Base-by-base conservation (phyloP, 2,329 filamentous ascomycete genomes). In the Penicillium olsonii region DNA sequence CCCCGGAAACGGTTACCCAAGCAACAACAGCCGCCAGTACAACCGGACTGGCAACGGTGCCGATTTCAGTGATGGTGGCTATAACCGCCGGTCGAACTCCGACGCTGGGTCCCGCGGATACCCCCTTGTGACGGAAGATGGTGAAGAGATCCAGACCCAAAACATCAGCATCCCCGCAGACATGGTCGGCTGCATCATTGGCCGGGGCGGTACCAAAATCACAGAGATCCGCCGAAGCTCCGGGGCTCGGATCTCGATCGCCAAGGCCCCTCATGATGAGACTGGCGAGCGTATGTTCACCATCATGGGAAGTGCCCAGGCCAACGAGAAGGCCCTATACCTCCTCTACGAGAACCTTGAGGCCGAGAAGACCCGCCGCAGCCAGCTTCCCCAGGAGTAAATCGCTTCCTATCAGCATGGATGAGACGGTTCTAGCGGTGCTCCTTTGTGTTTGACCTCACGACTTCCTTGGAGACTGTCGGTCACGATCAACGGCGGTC, bases 101-200 rank as follows among this genome's bases (percentile, higher is more conserved):
- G 91, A 96, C 69, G 85, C 87, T 56, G 85, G 84, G 56, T 82
- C 81, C 60, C 89, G 91, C 55, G 89, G 89, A 48, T 90, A 89
- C 37, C 91, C 90, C 18, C 90, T 90, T 37, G 89, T 95, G 66
- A 92, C 94, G 55, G 92, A 97, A 75, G 95, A 97, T 58, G 94
- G 94, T 55, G 94, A 97, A 70, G 92, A 96, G 73, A 88, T 97
- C 54, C 92, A 96, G 74, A 99, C 94, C 1, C 94, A 99, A 70
- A 99, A 99, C 77, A 99, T 99, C 75, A 96, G 91, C 79, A 99
- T 99, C 66, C 94, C 94, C 20, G 92, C 94, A 40, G 94, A 99
- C 78, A 99, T 99, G 94, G 94, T 99, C 71, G 94, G 94, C 61
- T 99, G 94, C 77, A 99, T 99, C 76, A 99, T 99, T 70, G 94